Percentiles rank a stretch among this genome's conserved stretches.
Conservation (phyloP, 805 yeast species). For the Lachancea kluyveri region DNA sequence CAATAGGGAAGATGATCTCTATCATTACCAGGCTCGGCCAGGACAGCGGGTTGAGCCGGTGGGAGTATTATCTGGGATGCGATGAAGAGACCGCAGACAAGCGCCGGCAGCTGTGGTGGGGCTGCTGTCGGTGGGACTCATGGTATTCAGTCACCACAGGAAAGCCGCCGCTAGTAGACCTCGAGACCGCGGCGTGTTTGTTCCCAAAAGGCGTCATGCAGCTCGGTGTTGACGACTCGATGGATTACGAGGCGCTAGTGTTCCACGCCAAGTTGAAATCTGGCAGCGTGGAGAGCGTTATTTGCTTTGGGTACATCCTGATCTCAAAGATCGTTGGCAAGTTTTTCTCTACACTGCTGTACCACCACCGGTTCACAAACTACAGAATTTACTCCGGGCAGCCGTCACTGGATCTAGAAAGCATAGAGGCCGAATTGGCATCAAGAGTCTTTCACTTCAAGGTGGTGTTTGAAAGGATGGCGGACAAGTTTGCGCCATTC, state of each 20-base stretch:
- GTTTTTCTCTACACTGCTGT: slow-evolving; percentile 4
- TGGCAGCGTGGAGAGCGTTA: neutral
- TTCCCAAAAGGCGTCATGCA: slow-evolving; percentile 12
- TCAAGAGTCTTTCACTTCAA: neutral
- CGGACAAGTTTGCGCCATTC: neutral
- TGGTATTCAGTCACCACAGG: slow-evolving; percentile 13
- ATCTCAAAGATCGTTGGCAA: slow-evolving; percentile 7
- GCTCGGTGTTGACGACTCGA: slow-evolving; percentile 11
- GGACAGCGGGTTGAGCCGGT: slow-evolving; percentile 11
- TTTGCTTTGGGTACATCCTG: slow-evolving; percentile 7
- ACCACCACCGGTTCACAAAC: slow-evolving; percentile 9
- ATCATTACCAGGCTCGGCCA: slow-evolving; percentile 3
- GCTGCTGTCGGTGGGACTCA: slow-evolving; percentile 16
- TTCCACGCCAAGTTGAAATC: slow-evolving; percentile 4
- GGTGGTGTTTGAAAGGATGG: neutral
- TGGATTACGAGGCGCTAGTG: slow-evolving; percentile 9
- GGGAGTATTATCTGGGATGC: slow-evolving; percentile 14
- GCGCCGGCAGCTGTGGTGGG: slow-evolving; percentile 15
- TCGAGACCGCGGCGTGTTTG: slow-evolving; percentile 8
- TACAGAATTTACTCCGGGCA: slow-evolving; percentile 4
- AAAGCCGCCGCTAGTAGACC: slow-evolving; percentile 8
- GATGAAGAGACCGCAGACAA: slow-evolving; percentile 11
- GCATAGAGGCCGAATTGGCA: neutral
- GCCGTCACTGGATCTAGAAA: neutral
- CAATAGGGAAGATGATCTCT: slow-evolving; percentile 5